Evolutionary conservation across 2,329 filamentous ascomycete genomes (phyloP).

Genomic region (Pseudogymnoascus verrucosus): DNA sequence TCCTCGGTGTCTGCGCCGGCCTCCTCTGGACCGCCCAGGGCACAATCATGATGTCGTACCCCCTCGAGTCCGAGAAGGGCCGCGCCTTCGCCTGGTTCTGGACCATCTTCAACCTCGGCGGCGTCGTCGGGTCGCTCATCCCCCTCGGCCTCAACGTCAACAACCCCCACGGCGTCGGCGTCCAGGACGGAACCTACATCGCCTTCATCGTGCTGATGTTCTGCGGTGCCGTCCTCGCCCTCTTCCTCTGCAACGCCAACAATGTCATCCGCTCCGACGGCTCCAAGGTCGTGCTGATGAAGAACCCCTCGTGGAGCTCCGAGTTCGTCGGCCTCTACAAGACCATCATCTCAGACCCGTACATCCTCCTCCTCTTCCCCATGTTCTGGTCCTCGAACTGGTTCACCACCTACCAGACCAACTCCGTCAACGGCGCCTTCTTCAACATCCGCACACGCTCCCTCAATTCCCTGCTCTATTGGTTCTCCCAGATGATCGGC

Average conservation of each 20-base stretch:
- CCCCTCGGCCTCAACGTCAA: slow-evolving; percentile 67
- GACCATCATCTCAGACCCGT: slow-evolving; percentile 62
- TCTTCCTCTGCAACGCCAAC: slow-evolving; percentile 62
- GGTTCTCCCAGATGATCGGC: slow-evolving; percentile 68
- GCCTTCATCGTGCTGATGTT: slow-evolving; percentile 81
- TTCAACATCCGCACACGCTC: slow-evolving; percentile 68
- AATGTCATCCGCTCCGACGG: slow-evolving; percentile 70
- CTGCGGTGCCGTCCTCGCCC: slow-evolving; percentile 59
- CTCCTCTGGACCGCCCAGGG: slow-evolving; percentile 75
- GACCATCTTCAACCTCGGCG: slow-evolving; percentile 88
- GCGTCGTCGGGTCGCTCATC: slow-evolving; percentile 65
- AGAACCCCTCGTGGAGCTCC: slow-evolving; percentile 78
- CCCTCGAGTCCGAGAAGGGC: slow-evolving; percentile 70
- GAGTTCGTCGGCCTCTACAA: slow-evolving; percentile 71
- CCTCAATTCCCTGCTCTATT: slow-evolving; percentile 74
- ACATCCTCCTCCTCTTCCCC: slow-evolving; percentile 68
- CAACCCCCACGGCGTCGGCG: slow-evolving; percentile 37
- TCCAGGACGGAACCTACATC: slow-evolving; percentile 75
- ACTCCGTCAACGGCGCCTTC: slow-evolving; percentile 59
- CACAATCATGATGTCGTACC: slow-evolving; percentile 83
- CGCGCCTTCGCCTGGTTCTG: slow-evolving; percentile 85
- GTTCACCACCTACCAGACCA: slow-evolving; percentile 77
- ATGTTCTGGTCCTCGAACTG: slow-evolving; percentile 76
- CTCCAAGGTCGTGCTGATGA: slow-evolving; percentile 76
- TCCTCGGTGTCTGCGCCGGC: slow-evolving; percentile 68